These are phyloP conservation scores for Prinsepia uniflora DNA, from an alignment of 306 rosid genomes.

Conservation along the genomic window DNA sequence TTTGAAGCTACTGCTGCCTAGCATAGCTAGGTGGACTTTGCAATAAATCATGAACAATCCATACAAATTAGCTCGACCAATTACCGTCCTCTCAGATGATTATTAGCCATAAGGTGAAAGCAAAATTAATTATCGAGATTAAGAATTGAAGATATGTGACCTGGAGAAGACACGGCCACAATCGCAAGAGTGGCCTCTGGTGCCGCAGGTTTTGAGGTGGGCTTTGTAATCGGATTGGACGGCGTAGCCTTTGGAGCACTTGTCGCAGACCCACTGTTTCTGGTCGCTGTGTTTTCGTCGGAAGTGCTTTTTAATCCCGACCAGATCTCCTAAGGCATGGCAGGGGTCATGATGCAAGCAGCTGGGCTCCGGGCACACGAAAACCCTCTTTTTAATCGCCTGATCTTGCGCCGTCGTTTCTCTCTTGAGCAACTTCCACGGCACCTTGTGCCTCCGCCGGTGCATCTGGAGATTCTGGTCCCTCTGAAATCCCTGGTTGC, in stretches of 20 bases:
- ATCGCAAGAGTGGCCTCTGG: constrained; percentile 96
- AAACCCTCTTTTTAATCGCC: constrained; percentile 62
- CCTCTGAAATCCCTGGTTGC: constrained; percentile 92
- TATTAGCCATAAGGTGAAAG: background rate
- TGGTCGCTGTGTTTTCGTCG: constrained; percentile 82
- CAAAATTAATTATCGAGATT: no score
- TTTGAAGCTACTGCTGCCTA: background rate
- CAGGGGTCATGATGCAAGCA: constrained; percentile 87
- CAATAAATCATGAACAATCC: background rate
- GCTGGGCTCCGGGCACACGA: constrained; percentile 82
- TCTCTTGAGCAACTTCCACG: constrained; percentile 80
- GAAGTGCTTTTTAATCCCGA: constrained; percentile 90
- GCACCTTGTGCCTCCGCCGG: constrained; percentile 81
- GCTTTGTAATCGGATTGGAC: constrained; percentile 98
- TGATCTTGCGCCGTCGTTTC: constrained; percentile 43
- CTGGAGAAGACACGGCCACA: constrained; percentile 99
- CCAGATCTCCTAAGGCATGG: constrained; percentile 94
- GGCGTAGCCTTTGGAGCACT: constrained; percentile 86
- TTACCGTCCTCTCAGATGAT: background rate
- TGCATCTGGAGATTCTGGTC: constrained; percentile 99
- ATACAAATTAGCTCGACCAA: background rate
- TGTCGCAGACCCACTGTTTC: constrained; percentile 93
- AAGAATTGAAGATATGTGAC: background rate
- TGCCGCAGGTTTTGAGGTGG: constrained; percentile 96
- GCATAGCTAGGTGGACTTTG: background rate